Conservation (phyloP, 805 yeast species). For the Grigorovia jiainica region DNA sequence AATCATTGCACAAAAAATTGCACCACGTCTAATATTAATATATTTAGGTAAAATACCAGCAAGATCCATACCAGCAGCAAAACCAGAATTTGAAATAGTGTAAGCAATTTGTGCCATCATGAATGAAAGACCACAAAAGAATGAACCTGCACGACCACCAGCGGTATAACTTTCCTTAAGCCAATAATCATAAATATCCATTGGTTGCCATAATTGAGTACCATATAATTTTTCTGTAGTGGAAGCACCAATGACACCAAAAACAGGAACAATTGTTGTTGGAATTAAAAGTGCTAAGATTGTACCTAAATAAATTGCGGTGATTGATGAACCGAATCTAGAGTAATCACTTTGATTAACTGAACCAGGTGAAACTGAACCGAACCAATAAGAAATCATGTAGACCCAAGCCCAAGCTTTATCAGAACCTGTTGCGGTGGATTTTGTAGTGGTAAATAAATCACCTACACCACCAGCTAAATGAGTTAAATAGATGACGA, state of each 20-base stretch:
- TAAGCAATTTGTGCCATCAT: constrained; percentile 32
- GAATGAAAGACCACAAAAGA: constrained; percentile 33
- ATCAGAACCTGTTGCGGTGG: constrained; percentile 28
- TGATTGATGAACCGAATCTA: constrained; percentile 29
- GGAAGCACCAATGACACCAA: constrained; percentile 36
- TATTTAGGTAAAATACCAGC: constrained; percentile 33
- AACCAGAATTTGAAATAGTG: constrained; percentile 32
- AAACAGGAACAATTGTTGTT: constrained; percentile 35
- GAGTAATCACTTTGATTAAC: constrained; percentile 35
- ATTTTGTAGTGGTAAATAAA: constrained; percentile 21
- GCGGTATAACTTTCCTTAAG: constrained; percentile 25
- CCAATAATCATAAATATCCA: constrained; percentile 27
- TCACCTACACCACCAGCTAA: constrained; percentile 31
- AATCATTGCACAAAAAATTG: constrained; percentile 27
- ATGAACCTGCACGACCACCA: constrained; percentile 31
- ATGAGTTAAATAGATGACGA: constrained; percentile 29
- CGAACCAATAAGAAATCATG: constrained; percentile 35
- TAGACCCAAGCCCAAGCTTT: constrained; percentile 37
- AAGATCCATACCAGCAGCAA: constrained; percentile 38
- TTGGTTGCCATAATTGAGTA: constrained; percentile 31
- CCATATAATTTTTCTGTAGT: constrained; percentile 30
- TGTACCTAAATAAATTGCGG: constrained; percentile 27
- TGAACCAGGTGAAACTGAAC: constrained; percentile 34
- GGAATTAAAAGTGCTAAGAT: constrained; percentile 29
- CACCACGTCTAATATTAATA: constrained; percentile 35